Evolutionary conservation across 352 stramenopile species (phyloP).

Genomic region (Plasmopara viticola): DNA sequence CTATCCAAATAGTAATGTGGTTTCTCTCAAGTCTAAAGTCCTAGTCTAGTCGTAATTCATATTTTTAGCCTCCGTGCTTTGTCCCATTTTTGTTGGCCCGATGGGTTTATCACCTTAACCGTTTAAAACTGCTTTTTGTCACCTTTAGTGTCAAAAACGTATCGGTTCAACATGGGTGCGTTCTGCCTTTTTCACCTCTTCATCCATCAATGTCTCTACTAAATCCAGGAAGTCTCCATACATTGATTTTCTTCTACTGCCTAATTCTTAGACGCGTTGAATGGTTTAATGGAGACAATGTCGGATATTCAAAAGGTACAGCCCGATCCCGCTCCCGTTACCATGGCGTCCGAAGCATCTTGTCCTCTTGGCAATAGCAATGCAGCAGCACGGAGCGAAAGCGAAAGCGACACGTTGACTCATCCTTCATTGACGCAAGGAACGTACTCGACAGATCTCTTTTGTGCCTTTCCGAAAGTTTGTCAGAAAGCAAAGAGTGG

Average conservation of each 20-base stretch:
- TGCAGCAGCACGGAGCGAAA: conserved; percentile 5
- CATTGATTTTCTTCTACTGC: not conserved
- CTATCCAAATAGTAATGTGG: not conserved
- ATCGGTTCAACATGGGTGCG: conserved; percentile 12
- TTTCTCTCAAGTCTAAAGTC: not conserved
- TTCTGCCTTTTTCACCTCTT: not conserved
- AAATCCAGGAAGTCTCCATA: not conserved
- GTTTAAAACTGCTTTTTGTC: conserved; percentile 18
- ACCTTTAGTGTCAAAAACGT: conserved; percentile 13
- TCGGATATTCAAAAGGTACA: conserved; percentile 3
- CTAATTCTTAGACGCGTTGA: conserved; percentile 6
- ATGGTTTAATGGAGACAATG: conserved; percentile 13
- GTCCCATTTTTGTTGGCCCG: too few species aligned
- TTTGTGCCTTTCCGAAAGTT: conserved; percentile 58
- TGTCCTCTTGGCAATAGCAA: conserved; percentile 9
- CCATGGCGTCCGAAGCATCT: not conserved
- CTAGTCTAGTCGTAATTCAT: too few species aligned
- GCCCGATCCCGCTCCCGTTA: conserved; percentile 8
- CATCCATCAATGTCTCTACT: not conserved
- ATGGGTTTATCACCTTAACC: conserved; percentile 4
- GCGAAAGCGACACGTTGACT: conserved; percentile 4
- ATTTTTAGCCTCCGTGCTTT: too few species aligned
- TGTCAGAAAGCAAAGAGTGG: conserved; percentile 72
- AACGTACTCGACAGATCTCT: conserved; percentile 68
- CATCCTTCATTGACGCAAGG: conserved; percentile 8